These are phyloP conservation scores for Globisporangium perplexum DNA, from an alignment of 352 stramenopile genomes.

Conservation along the genomic window DNA sequence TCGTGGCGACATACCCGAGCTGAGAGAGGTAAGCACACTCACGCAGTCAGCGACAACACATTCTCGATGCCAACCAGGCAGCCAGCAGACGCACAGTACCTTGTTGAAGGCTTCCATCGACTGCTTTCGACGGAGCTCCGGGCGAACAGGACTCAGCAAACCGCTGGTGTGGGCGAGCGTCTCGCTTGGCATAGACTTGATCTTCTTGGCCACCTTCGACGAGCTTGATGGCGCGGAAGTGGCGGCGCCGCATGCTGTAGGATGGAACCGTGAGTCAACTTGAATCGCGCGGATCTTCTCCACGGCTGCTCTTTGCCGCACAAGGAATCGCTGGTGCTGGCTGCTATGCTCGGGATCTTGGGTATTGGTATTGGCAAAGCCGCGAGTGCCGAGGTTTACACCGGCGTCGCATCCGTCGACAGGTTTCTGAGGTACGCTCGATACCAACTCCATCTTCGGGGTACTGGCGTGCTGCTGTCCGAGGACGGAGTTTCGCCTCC, in stretches of 20 bases:
- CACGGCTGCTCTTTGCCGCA: constrained; percentile 3
- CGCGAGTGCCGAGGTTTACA: not conserved
- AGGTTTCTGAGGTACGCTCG: not conserved
- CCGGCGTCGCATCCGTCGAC: not conserved
- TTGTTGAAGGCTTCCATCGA: constrained; percentile 57
- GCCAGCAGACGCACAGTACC: constrained; percentile 9
- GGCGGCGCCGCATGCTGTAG: not conserved
- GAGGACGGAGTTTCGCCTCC: not conserved
- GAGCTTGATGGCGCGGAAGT: constrained; percentile 1
- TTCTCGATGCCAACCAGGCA: not conserved
- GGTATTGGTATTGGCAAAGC: not conserved
- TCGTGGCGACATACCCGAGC: constrained; percentile 50
- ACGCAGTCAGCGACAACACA: constrained; percentile 2
- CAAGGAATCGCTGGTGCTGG: constrained; percentile 11
- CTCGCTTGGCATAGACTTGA: constrained; percentile 13
- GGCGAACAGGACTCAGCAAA: constrained; percentile 35
- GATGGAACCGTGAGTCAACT: constrained; percentile 12
- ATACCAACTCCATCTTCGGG: not conserved
- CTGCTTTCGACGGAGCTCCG: constrained; percentile 47
- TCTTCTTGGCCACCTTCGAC: constrained; percentile 4
- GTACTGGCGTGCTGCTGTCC: not conserved
- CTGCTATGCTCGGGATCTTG: not conserved
- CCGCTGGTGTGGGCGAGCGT: constrained; percentile 23
- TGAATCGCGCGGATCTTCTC: constrained; percentile 24
- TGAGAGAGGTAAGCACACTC: constrained; percentile 4